Percentiles rank a stretch among this genome's conserved stretches.
Conservation (phyloP, 2,329 filamentous ascomycete genomes). For the Colletotrichum sp. region DNA sequence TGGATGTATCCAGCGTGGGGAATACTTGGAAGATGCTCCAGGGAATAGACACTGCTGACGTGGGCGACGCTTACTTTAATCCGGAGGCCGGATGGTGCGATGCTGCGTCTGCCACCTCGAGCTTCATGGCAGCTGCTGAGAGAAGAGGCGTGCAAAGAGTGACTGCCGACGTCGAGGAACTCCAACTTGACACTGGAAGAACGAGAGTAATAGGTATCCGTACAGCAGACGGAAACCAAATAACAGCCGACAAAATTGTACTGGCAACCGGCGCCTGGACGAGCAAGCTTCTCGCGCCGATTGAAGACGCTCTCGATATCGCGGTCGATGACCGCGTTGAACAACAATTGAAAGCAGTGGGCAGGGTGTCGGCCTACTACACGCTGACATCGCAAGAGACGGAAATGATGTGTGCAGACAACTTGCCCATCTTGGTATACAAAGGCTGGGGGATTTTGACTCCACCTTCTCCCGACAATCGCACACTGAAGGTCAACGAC, state of each 20-base stretch:
- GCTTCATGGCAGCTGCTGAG: background rate
- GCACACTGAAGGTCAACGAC: conserved; percentile 5
- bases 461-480: background rate
- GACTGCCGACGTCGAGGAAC: background rate
- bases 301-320: background rate
- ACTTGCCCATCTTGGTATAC: background rate
- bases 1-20: background rate
- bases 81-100: conserved; percentile 12
- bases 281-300: conserved; percentile 49
- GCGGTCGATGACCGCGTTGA: background rate
- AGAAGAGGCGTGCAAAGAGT: background rate
- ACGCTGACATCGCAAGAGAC: background rate
- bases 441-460: background rate
- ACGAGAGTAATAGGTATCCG: background rate
- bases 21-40: background rate
- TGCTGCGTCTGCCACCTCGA: background rate
- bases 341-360: background rate
- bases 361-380: conserved; percentile 2
- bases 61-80: background rate
- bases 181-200: background rate
- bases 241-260: conserved; percentile 53
- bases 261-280: conserved; percentile 60
- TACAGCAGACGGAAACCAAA: background rate
- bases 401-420: background rate
- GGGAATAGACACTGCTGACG: background rate